Conservation (phyloP, 371 early-diverging fungal species). For the Actinomucor elegans region DNA sequence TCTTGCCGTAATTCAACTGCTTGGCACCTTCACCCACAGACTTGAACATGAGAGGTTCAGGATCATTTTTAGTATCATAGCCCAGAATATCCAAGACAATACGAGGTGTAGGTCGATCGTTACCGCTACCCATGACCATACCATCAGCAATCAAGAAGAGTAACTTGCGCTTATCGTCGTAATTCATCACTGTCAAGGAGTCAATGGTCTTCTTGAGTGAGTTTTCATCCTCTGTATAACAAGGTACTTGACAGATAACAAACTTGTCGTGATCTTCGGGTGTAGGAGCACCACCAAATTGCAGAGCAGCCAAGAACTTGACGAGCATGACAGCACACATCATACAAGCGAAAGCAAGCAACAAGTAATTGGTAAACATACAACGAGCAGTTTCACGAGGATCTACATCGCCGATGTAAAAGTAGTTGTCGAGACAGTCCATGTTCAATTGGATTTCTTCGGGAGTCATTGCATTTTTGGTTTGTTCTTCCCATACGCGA, state of each 20-base stretch:
- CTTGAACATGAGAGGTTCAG: conserved; percentile 87
- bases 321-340: conserved; percentile 78
- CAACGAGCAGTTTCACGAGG: conserved; percentile 72
- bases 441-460: conserved; percentile 28
- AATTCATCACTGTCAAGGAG: conserved; percentile 82
- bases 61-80: conserved; percentile 77
- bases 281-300: conserved; percentile 70
- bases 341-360: conserved; percentile 73
- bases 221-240: conserved; percentile 97
- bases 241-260: conserved; percentile 91
- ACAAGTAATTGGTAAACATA: conserved; percentile 81
- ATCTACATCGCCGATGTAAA: conserved; percentile 86
- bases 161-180: conserved; percentile 93
- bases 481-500: conserved; percentile 49
- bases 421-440: conserved; percentile 78
- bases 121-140: conserved; percentile 92
- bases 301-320: conserved; percentile 91
- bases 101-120: conserved; percentile 94
- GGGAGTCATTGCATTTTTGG: conserved; percentile 20
- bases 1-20: conserved; percentile 93
- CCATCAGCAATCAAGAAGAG: conserved; percentile 88
- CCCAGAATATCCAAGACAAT: conserved; percentile 93
- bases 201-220: conserved; percentile 91
- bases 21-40: conserved; percentile 86
- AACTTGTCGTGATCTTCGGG: conserved; percentile 91